Conservation (phyloP, 1,284 basidiomycete species). For the Ceratobasidium sp. region DNA sequence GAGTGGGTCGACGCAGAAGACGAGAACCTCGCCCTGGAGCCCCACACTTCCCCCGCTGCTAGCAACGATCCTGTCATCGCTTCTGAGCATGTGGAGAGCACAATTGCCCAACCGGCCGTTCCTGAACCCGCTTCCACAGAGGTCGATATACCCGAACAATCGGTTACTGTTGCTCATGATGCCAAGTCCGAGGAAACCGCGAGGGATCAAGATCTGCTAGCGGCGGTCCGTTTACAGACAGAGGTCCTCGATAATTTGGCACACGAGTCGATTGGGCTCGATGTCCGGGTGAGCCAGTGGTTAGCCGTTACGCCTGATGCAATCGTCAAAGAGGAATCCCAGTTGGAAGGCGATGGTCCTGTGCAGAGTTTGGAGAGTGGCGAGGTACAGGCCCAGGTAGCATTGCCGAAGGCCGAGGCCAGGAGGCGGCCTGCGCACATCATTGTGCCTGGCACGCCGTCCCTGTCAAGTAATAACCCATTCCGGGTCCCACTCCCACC, state of each 20-base stretch:
- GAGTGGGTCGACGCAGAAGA: conserved; percentile 44
- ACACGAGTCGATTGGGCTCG: conserved; percentile 5
- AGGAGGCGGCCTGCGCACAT: conserved; percentile 30
- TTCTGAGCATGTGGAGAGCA: not conserved
- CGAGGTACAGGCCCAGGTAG: not conserved
- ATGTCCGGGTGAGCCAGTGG: conserved; percentile 40
- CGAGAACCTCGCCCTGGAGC: conserved; percentile 20
- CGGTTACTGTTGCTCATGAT: not conserved
- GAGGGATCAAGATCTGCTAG: not conserved
- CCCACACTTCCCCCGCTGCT: not conserved
- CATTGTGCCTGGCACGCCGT: conserved; percentile 11
- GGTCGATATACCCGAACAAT: not conserved
- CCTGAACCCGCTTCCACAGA: conserved; percentile 13
- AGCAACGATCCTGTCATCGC: not conserved
- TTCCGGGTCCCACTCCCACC: conserved; percentile 39
- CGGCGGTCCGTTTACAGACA: conserved; percentile 8
- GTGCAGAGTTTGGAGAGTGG: conserved; percentile 9
- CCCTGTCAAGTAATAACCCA: conserved; percentile 31
- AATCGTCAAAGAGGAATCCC: not conserved
- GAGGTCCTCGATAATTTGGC: not conserved
- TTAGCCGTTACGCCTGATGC: conserved; percentile 23
- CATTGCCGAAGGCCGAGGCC: conserved; percentile 22
- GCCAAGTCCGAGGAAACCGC: not conserved
- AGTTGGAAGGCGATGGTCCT: not conserved
- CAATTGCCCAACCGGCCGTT: not conserved